Evolutionary conservation across 805 yeast genomes (phyloP), one percentile per base, ranked within the genome.

Genomic region (Wickerhamiella galacta): DNA sequence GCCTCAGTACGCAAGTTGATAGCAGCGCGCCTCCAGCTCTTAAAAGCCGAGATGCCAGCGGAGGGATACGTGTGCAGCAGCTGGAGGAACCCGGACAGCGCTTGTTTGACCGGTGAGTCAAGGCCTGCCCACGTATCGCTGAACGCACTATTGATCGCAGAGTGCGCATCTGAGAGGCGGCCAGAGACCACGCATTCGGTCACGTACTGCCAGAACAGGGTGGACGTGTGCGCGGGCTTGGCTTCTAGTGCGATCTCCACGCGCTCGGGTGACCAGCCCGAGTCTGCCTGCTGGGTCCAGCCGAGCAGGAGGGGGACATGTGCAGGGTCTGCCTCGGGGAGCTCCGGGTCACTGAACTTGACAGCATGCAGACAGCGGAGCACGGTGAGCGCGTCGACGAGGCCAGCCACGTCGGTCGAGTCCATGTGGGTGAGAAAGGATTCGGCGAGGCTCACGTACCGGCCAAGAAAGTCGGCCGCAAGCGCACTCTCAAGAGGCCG

Each of bases 11-110:
- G 35, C 14, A 39, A 27, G 9, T 37, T 35, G 16, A 41, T 28
- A 10, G 38, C 43, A 7, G 28, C 9, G 14, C 35, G 32, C 3
- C 43, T 31, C 44, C 46, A 43, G 11, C 25, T 32, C 41, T 40
- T 36, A 23, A 41, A 43, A n/a, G 23, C 24, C 8, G 30, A 20
- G 17, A 34, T 30, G 15, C 31, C 24, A 10, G 23, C 16, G n/a
- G 33, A 3, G 12, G 44, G 44, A 23, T 40, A 40, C 15, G 38
- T 11, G n/a, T 25, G 25, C 8, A 40, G 26, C 17, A 38, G 30
- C 17, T 16, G 28, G 16, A 7, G 8, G 11, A 26, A 7, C 12
- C 19, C 19, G n/a, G 7, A 6, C 19, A 26, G 19, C 18, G n/a
- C 12, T 7, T 16, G 6, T 7, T 16, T 6, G 12, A 15, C 28